These are phyloP conservation scores for Corchorus olitorius DNA, from an alignment of 345 rosid genomes.

Conservation along the genomic window DNA sequence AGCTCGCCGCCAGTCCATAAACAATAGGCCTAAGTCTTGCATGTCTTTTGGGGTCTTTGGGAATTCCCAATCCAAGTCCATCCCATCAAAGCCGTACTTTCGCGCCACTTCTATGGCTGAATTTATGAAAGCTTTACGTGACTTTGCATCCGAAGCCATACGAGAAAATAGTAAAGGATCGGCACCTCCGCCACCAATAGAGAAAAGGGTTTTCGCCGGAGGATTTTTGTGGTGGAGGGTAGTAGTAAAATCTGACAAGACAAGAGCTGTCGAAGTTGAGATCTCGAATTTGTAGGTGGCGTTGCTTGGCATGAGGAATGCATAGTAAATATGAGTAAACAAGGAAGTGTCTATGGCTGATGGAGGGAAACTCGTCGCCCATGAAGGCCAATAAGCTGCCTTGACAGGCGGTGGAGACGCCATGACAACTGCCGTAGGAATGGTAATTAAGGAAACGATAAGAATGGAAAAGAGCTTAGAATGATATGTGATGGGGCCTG, in stretches of 20 bases:
- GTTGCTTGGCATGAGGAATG: constrained; percentile 54
- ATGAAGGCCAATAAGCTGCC: constrained; percentile 56
- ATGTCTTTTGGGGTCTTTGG: constrained; percentile 43
- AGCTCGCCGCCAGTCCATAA: constrained; percentile 45
- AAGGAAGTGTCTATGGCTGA: constrained; percentile 45
- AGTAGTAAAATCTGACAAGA: constrained; percentile 45
- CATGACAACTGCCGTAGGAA: background rate
- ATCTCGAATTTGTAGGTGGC: constrained; percentile 39
- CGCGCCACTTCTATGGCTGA: constrained; percentile 52
- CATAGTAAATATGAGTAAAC: constrained; percentile 59
- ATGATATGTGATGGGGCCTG: background rate
- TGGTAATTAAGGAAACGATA: background rate
- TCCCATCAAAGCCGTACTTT: constrained; percentile 49
- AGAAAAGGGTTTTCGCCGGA: constrained; percentile 45
- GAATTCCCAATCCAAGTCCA: constrained; percentile 68
- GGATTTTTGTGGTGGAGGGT: constrained; percentile 45
- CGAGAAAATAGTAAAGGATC: constrained; percentile 32
- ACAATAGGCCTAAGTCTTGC: constrained; percentile 35
- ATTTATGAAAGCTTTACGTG: constrained; percentile 41
- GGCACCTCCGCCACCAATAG: constrained; percentile 49
- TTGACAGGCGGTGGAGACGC: constrained; percentile 38
- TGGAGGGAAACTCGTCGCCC: constrained; percentile 44
- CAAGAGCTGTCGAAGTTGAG: constrained; percentile 14
- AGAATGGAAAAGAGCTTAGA: background rate
- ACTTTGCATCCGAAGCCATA: constrained; percentile 34